Evolutionary conservation across 805 yeast species (phyloP).

Genomic region (Candida orba): DNA sequence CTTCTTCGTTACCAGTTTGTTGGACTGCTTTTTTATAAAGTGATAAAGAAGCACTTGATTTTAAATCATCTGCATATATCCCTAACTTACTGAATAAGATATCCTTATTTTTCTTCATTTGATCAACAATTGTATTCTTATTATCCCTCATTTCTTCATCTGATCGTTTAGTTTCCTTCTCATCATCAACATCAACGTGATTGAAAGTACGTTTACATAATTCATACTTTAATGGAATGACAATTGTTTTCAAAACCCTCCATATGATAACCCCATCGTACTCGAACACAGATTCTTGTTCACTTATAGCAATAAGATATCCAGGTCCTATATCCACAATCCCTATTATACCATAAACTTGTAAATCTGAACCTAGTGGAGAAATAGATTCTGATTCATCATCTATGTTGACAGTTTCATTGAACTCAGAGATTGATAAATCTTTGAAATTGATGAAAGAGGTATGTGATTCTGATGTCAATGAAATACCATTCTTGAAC

Average conservation of each 20-base stretch:
- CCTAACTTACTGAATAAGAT: constrained; percentile 22
- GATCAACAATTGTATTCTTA: constrained; percentile 3
- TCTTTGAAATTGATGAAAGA: constrained; percentile 4
- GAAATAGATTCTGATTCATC: not conserved
- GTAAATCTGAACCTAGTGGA: constrained; percentile 4
- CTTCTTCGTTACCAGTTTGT: constrained; percentile 6
- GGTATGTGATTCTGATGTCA: constrained; percentile 1
- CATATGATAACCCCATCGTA: constrained; percentile 12
- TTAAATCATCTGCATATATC: constrained; percentile 20
- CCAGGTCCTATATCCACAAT: constrained; percentile 22
- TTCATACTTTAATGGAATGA: constrained; percentile 19
- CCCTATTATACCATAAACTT: constrained; percentile 16
- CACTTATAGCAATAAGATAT: constrained; percentile 14
- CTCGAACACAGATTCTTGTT: constrained; percentile 12
- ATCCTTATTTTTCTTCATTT: constrained; percentile 13
- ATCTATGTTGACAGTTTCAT: not conserved
- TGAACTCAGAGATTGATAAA: no score
- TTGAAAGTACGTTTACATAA: constrained; percentile 13
- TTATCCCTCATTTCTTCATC: not conserved
- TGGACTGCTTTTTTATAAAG: constrained; percentile 12
- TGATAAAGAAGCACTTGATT: constrained; percentile 19
- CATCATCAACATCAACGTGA: not conserved
- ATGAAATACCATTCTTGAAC: constrained; percentile 9
- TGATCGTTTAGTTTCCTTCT: not conserved
- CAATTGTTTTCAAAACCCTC: constrained; percentile 14